Evolutionary conservation across 2,329 filamentous ascomycete species (phyloP).

Genomic region (Colletotrichum lentis): DNA sequence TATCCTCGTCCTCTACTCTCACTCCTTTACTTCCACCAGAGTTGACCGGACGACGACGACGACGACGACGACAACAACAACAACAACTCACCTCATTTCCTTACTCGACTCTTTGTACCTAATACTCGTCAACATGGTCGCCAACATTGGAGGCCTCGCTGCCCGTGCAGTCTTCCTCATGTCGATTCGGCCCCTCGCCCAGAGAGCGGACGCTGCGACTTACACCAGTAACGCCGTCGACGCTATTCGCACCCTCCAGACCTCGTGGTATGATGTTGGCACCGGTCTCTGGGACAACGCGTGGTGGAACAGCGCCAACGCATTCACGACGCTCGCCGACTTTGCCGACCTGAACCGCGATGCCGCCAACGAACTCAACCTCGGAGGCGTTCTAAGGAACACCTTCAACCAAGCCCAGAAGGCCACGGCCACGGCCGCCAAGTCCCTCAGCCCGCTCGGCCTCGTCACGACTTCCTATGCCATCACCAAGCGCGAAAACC

Average conservation of each 20-base stretch:
- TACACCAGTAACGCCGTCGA: conserved; percentile 48
- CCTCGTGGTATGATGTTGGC: conserved; percentile 64
- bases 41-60: not conserved
- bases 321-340: conserved; percentile 69
- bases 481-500: conserved; percentile 42
- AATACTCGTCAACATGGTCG: conserved; percentile 35
- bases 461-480: conserved; percentile 52
- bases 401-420: conserved; percentile 58
- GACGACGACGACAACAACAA: not conserved
- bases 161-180: conserved; percentile 37
- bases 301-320: conserved; percentile 80
- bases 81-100: not conserved
- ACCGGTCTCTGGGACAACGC: conserved; percentile 71
- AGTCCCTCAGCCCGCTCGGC: conserved; percentile 49
- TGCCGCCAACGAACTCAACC: conserved; percentile 49
- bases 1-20: conserved; percentile 25
- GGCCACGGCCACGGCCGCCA: conserved; percentile 49
- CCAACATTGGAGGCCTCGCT: conserved; percentile 36
- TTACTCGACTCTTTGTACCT: conserved; percentile 16
- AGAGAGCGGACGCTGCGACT: conserved; percentile 28
- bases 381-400: conserved; percentile 53
- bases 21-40: not conserved
- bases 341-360: conserved; percentile 50
- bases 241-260: conserved; percentile 58
- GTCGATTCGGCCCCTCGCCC: conserved; percentile 32